Percentiles rank a stretch among this genome's conserved stretches.
Evolutionary conservation across 257 asterid species (phyloP).

Genomic region (Solanum microdontum): DNA sequence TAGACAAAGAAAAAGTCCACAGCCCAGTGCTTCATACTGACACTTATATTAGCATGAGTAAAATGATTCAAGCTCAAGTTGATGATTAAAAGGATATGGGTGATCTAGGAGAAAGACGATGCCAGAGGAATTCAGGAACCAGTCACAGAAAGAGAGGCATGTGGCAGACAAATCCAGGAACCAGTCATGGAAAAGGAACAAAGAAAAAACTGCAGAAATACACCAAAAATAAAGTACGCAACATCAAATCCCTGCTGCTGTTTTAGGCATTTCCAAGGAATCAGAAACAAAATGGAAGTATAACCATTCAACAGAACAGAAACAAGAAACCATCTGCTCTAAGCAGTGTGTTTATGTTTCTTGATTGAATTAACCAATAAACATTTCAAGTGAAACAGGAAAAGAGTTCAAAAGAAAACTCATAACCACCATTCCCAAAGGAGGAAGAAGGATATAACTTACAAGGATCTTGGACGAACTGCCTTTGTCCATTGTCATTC

Average conservation of each 20-base stretch:
- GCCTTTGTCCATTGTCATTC: constrained; percentile 98
- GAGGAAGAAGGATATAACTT: constrained; percentile 20
- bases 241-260: neutral
- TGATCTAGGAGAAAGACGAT: neutral
- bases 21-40: neutral
- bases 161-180: neutral
- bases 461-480: constrained; percentile 94
- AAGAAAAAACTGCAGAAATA: neutral
- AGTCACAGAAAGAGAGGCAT: neutral
- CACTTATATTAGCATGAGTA: neutral
- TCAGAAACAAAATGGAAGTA: neutral
- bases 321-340: neutral
- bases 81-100: neutral
- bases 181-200: neutral
- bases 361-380: neutral
- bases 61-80: neutral
- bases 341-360: neutral
- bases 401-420: neutral
- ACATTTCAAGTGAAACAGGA: neutral
- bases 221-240: neutral
- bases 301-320: neutral
- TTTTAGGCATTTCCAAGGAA: neutral
- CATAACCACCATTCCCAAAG: neutral
- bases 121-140: neutral
- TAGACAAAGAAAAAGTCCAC: neutral